Conservation (phyloP, 306 rosid genomes). For the Astragalus glycyphyllos region DNA sequence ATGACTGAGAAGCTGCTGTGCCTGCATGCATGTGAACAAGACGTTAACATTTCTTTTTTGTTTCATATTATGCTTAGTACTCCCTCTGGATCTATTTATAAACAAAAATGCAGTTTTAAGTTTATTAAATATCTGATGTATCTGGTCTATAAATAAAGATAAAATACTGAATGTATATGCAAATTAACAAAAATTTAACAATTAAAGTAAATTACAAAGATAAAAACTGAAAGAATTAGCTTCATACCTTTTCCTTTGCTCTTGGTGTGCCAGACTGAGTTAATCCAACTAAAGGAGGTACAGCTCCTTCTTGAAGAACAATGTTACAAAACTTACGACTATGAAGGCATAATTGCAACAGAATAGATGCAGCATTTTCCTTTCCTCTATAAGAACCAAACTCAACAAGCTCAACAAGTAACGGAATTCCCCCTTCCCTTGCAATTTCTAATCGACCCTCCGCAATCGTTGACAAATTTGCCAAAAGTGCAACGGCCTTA, state of each 20-base stretch:
- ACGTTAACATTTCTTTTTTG: conserved; percentile 26
- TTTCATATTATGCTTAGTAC: conserved; percentile 29
- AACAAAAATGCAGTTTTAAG: too few relatives aligned
- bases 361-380: conserved; percentile 86
- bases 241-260: conserved; percentile 91
- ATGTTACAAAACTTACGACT: conserved; percentile 76
- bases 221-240: conserved; percentile 20
- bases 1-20: conserved; percentile 93
- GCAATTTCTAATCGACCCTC: conserved; percentile 79
- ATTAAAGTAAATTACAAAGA: conserved; percentile 24
- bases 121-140: neutral
- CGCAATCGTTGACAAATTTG: conserved; percentile 80
- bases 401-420: conserved; percentile 82
- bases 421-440: conserved; percentile 79
- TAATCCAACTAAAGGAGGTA: conserved; percentile 92
- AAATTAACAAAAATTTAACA: conserved; percentile 8
- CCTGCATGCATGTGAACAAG: conserved; percentile 63
- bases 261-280: conserved; percentile 90
- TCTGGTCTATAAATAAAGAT: neutral
- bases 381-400: conserved; percentile 88
- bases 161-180: neutral
- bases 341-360: conserved; percentile 88
- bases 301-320: conserved; percentile 97
- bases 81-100: too few relatives aligned
- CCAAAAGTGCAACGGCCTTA: conserved; percentile 88